Percentiles rank a stretch among this genome's conserved stretches.
These are phyloP conservation scores for Botrytis elliptica DNA, from an alignment of 2,329 filamentous ascomycete genomes.

Conservation along the genomic window DNA sequence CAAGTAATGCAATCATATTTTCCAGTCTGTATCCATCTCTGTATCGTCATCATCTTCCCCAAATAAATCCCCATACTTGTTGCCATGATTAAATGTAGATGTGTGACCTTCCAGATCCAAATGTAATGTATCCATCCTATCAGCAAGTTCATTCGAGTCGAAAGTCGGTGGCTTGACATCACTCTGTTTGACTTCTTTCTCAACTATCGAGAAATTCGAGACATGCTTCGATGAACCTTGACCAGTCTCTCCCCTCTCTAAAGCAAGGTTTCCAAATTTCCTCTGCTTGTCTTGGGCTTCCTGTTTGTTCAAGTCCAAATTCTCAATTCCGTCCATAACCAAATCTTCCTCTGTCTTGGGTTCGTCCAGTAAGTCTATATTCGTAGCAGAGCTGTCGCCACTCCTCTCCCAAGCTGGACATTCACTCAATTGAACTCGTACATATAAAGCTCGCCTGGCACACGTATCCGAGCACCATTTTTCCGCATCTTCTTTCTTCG, in stretches of 20 bases:
- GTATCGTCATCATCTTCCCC: slow-evolving; percentile 24
- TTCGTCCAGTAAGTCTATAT: slow-evolving; percentile 68
- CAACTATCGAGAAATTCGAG: slow-evolving; percentile 51
- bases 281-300: slow-evolving; percentile 40
- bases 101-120: slow-evolving; percentile 38
- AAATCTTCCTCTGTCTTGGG: slow-evolving; percentile 48
- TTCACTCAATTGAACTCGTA: slow-evolving; percentile 85
- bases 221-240: slow-evolving; percentile 30
- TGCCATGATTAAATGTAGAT: slow-evolving; percentile 31
- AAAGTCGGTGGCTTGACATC: slow-evolving; percentile 43
- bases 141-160: slow-evolving; percentile 39
- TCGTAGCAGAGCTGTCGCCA: slow-evolving; percentile 24
- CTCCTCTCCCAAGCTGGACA: slow-evolving; percentile 81
- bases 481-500: slow-evolving; percentile 70
- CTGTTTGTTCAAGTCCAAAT: slow-evolving; percentile 48
- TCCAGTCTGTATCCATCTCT: slow-evolving; percentile 35
- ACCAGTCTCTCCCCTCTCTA: slow-evolving; percentile 48
- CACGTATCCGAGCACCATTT: slow-evolving; percentile 85
- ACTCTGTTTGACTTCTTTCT: slow-evolving; percentile 48
- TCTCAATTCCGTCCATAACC: slow-evolving; percentile 35
- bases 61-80: slow-evolving; percentile 23
- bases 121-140: slow-evolving; percentile 36
- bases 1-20: slow-evolving; percentile 27
- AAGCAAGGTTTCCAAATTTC: slow-evolving; percentile 47
- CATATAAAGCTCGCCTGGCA: slow-evolving; percentile 74